Conservation (phyloP, 2,329 filamentous ascomycete genomes). For the Colletotrichum orbiculare region DNA sequence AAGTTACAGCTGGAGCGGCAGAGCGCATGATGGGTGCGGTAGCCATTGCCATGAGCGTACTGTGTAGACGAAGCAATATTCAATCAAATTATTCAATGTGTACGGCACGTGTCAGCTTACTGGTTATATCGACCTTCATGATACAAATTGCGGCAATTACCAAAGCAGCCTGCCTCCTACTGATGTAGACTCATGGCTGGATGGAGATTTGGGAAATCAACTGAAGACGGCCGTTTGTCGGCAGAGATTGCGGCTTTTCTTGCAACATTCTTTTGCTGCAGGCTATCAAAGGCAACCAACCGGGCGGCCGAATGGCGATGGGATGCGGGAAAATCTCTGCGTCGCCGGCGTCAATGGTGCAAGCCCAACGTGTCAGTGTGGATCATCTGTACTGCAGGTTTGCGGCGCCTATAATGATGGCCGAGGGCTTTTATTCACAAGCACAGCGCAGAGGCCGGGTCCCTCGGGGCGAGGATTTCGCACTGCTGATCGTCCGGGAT, state of each 20-base stretch:
- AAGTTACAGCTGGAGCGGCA: no score
- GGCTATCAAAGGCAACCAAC: conserved; percentile 13
- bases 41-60: no score
- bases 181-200: no score
- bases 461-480: neutral
- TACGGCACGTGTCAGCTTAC: no score
- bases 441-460: neutral
- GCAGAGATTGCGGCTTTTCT: neutral
- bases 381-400: conserved; percentile 32
- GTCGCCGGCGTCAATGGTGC: conserved; percentile 3
- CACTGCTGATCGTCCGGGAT: conserved; percentile 38
- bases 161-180: no score
- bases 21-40: no score
- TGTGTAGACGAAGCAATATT: no score
- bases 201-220: no score
- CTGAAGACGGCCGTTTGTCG: no score
- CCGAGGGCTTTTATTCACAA: neutral
- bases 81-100: no score
- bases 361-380: conserved; percentile 15
- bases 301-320: conserved; percentile 6
- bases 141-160: no score
- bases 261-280: conserved; percentile 9
- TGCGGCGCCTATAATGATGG: conserved; percentile 10
- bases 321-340: conserved; percentile 23
- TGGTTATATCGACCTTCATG: no score